Base-by-base conservation (phyloP, 805 yeast genomes). In the Saturnispora silvae region DNA sequence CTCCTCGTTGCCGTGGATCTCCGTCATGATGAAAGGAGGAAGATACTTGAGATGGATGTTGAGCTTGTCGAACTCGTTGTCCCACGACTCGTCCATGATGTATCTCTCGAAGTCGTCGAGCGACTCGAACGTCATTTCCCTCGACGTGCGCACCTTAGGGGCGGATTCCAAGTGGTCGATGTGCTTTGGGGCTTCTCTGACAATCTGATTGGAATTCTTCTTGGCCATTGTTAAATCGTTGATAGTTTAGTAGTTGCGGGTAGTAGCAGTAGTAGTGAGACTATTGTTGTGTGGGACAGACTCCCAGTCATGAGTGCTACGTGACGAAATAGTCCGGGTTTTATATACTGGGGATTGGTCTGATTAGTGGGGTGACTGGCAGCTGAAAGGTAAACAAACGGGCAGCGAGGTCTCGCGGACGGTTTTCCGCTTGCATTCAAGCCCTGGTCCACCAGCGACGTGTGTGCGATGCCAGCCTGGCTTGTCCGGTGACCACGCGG, bases 11-110 rank as follows among this genome's bases (percentile, higher is more conserved):
- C 76, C 72, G 45, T 77, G 82, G 43, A 77, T 70, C 40, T 75
- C 80, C 45, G 70, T 69, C 54, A 78, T 46, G 33, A 81, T 71
- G 53, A 81, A 81, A 35, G 89, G 89, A 16, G 92, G 92, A 50
- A 73, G 66, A 57, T 81, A 81, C 35, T 64, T 65, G 42, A 80
- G 61, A 44, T 72, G 77, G 26, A 82, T 81, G 51, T 78, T 81
- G 46, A 77, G 61, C 48, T 75, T 70, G 52, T 75, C 82, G 47
- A 70, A 76, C 42, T 81, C 87, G 44, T 79, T 76, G 55, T 80
- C 87, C 70, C 82, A 78, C 3, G 81, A 72, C 51, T 79, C 87
- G 52, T 77, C 82, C 50, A 75, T 68, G 41, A 81, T 62, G 54
- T 64, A 81, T 19, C 67, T 64, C 51, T 77, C 84, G 51, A 81